Base-by-base conservation (phyloP, 75 land plant genomes). In the Pinus taeda region DNA sequence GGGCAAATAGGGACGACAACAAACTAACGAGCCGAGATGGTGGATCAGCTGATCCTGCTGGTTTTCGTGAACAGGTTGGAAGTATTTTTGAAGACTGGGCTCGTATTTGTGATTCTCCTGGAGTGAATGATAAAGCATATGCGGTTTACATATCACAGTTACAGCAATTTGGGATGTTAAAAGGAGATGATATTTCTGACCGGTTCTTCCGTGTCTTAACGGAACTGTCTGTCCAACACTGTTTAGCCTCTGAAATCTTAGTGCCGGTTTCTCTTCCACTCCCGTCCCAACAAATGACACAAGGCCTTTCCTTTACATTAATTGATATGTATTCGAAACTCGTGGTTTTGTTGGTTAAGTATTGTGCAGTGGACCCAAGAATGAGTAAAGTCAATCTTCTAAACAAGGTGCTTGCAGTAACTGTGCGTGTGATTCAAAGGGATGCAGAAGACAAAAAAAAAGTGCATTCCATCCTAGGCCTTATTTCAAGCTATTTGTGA, bases 391-490 rank as follows among this genome's bases (percentile, higher is more conserved):
- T 85, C 45, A 63, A 74, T 64, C 93, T 97, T 57, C 78, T 94
- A 60, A 85, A 91, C 14, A 94, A 90, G 98, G 99, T 97, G 60
- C 83, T 97, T 62, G 72, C 87, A 4, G 93, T 97, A 9, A 88
- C 90, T 58, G 92, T 88, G 30, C 89, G 89, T 74, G 84, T 87
- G 22, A 88, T 97, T 77, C 93, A 89, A 67, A 91, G 85, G 79
- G 99, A 90, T 81, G 85, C 88, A 3, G 95, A 95, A 67, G 99
- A 97, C 60, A 95, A 87, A 81, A 95, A 90, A 78, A 49, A n/a
- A n/a, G 85, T 58, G 81, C 89, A 58, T 97, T 97, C 75, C 94
- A 93, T 81, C 93, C 99, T 29, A 90, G 99, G 53, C 99, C 99
- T 56, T 95, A 93, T 81, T 97, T 93, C 74, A 86, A 98, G 76